These are phyloP conservation scores for Actinomortierella ambigua DNA, from an alignment of 371 early-diverging fungal species.

Conservation along the genomic window DNA sequence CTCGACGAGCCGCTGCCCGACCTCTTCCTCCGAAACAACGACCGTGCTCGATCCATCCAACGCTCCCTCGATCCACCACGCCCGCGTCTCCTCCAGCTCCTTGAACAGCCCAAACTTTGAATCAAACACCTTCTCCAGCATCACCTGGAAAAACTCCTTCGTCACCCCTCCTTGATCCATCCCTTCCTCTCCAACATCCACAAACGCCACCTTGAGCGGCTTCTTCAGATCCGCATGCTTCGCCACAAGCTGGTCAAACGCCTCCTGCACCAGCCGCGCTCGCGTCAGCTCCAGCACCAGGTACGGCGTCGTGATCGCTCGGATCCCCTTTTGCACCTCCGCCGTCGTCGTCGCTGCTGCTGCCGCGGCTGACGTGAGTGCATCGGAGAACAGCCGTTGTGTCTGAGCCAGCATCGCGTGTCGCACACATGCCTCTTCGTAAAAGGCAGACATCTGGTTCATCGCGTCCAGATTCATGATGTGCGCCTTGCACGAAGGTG, in stretches of 20 bases:
- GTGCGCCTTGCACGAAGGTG: slow-evolving; percentile 76
- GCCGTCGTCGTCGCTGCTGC: too few relatives aligned
- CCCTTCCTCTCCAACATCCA: slow-evolving; percentile 79
- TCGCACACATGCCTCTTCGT: slow-evolving; percentile 84
- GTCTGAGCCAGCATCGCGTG: slow-evolving; percentile 73
- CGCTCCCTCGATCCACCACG: slow-evolving; percentile 83
- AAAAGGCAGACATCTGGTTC: slow-evolving; percentile 82
- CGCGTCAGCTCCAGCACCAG: slow-evolving; percentile 63
- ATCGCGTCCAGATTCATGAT: slow-evolving; percentile 82
- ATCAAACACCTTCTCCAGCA: slow-evolving; percentile 91
- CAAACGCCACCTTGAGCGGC: slow-evolving; percentile 86
- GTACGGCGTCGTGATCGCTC: slow-evolving; percentile 51
- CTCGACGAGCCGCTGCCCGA: slow-evolving; percentile 64
- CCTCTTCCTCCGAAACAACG: slow-evolving; percentile 18
- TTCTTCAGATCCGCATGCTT: slow-evolving; percentile 87
- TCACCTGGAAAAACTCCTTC: slow-evolving; percentile 94
- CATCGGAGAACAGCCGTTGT: slow-evolving; percentile 69
- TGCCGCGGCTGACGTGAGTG: slow-evolving; percentile 29
- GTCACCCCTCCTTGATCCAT: slow-evolving; percentile 95
- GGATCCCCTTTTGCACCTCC: slow-evolving; percentile 39
- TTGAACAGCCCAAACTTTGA: slow-evolving; percentile 93
- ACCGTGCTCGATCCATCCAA: slow-evolving; percentile 52
- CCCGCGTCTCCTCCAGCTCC: slow-evolving; percentile 82
- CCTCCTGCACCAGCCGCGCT: slow-evolving; percentile 52
- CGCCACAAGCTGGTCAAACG: slow-evolving; percentile 45